Conservation (phyloP, 257 asterid genomes). For the Salvia splendens region DNA sequence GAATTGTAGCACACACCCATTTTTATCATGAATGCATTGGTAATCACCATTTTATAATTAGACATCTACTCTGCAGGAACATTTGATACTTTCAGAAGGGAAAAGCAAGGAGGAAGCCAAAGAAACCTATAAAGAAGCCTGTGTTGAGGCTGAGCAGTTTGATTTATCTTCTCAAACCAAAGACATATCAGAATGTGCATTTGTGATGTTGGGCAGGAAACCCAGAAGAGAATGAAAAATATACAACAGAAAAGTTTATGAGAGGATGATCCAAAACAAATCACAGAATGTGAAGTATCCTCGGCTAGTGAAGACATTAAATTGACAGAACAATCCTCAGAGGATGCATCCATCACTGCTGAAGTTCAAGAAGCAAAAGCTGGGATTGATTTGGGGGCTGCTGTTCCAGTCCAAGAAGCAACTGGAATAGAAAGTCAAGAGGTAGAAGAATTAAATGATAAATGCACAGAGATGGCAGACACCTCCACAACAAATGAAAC, state of each 20-base stretch:
- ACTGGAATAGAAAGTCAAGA: conserved; percentile 27
- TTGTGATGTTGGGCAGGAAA: conserved; percentile 22
- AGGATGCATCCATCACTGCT: conserved; percentile 21
- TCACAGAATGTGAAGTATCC: conserved; percentile 21
- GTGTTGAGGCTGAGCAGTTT: conserved; percentile 27
- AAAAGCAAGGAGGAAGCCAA: conserved; percentile 31
- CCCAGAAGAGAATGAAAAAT: conserved; percentile 24
- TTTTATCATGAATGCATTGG: conserved; percentile 12
- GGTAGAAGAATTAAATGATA: conserved; percentile 24
- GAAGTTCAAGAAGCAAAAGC: conserved; percentile 30
- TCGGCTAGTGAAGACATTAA: conserved; percentile 9
- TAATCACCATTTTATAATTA: conserved; percentile 10
- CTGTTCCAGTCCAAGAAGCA: conserved; percentile 23
- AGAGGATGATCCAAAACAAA: conserved; percentile 25
- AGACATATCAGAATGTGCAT: conserved; percentile 27
- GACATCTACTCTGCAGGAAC: conserved; percentile 41
- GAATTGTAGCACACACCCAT: conserved; percentile 10
- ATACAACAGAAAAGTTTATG: conserved; percentile 22
- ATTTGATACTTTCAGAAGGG: conserved; percentile 25
- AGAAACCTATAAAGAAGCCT: conserved; percentile 26
- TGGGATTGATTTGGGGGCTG: conserved; percentile 20
- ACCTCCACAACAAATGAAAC: conserved; percentile 21
- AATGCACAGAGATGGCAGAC: conserved; percentile 23
- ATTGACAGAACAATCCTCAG: conserved; percentile 28
- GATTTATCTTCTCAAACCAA: conserved; percentile 30